These are phyloP conservation scores for Durio zibethinus DNA, from an alignment of 345 rosid genomes.

Conservation along the genomic window DNA sequence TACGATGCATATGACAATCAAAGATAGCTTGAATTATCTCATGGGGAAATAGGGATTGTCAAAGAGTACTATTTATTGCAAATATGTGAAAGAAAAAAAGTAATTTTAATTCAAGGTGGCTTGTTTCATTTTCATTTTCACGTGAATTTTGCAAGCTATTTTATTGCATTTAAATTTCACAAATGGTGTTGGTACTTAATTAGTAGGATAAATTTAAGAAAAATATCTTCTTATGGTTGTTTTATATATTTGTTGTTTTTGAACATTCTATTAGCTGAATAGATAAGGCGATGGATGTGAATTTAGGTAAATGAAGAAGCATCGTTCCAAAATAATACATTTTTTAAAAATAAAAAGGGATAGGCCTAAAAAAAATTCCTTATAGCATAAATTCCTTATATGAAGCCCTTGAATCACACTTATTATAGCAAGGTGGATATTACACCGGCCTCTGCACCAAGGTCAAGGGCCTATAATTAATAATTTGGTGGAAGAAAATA, in stretches of 20 bases:
- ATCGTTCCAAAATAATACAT: background rate
- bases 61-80: background rate
- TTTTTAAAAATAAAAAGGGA: background rate
- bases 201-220: background rate
- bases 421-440: background rate
- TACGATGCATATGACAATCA: background rate
- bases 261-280: background rate
- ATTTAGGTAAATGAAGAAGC: background rate
- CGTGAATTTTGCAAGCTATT: background rate
- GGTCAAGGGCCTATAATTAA: background rate
- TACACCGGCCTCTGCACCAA: background rate
- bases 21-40: background rate
- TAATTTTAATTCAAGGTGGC: background rate
- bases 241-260: background rate
- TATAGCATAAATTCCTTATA: background rate
- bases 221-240: background rate
- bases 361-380: background rate
- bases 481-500: too few relatives aligned
- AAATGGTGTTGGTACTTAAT: background rate
- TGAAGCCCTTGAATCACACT: background rate
- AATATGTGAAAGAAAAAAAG: background rate
- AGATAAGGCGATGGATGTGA: background rate
- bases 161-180: background rate
- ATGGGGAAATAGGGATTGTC: background rate
- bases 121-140: background rate